A percentile compares a stretch with the other conserved stretches of the same genome.
Evolutionary conservation across 305 asterid species (phyloP).

Genomic region (Rubia peregrina): DNA sequence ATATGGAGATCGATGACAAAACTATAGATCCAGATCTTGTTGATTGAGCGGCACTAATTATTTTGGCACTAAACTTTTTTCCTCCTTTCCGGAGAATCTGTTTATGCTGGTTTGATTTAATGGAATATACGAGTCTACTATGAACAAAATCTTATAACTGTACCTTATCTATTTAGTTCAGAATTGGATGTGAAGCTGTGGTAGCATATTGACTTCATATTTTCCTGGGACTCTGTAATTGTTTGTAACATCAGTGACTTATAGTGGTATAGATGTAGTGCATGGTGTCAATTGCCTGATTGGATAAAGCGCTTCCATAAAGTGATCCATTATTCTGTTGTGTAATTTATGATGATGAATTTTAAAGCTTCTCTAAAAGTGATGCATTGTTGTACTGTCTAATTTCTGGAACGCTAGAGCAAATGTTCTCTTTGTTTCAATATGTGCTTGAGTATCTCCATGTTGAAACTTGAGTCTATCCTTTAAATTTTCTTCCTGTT

Average conservation of each 20-base stretch:
- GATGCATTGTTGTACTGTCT: background rate
- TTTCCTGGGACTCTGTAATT: background rate
- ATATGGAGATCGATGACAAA: background rate
- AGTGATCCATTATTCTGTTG: background rate
- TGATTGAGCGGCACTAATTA: background rate
- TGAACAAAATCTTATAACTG: background rate
- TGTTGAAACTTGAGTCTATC: background rate
- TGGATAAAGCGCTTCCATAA: background rate
- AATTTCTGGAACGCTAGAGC: background rate
- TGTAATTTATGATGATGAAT: background rate
- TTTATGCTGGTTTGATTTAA: background rate
- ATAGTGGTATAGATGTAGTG: background rate
- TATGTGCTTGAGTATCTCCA: background rate
- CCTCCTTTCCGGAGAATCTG: background rate
- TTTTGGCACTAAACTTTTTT: background rate
- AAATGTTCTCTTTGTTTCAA: background rate
- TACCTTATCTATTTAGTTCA: background rate
- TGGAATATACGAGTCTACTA: background rate
- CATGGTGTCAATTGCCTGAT: conserved; percentile 1
- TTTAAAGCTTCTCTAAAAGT: background rate
- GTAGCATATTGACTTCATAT: background rate
- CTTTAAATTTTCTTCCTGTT: background rate
- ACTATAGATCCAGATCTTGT: background rate
- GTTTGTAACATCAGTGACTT: background rate
- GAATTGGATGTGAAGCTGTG: background rate